Evolutionary conservation across 306 rosid species (phyloP).

Genomic region (Castanea crenata): DNA sequence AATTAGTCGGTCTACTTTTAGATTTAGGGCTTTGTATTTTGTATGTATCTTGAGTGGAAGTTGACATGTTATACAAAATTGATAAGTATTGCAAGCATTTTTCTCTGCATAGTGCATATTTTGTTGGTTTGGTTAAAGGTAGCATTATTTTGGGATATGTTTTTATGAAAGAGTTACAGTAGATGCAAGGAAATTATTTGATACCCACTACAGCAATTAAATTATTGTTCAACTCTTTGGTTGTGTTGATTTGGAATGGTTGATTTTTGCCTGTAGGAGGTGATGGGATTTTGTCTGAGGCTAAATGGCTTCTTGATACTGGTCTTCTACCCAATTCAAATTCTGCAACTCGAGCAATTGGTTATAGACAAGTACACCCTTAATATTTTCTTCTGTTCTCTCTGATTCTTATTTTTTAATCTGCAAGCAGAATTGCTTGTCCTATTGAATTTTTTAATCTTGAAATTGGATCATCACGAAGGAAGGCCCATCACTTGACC

Average conservation of each 20-base stretch:
- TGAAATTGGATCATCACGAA: not conserved
- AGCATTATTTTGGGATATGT: not conserved
- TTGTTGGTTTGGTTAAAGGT: no score
- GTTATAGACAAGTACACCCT: constrained; percentile 80
- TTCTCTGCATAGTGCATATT: no score
- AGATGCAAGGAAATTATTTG: not conserved
- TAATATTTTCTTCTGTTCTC: constrained; percentile 2
- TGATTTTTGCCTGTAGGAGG: constrained; percentile 46
- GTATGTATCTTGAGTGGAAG: no score
- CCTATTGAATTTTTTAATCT: not conserved
- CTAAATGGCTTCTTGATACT: constrained; percentile 77
- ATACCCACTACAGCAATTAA: not conserved
- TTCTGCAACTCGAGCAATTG: constrained; percentile 85
- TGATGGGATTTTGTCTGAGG: constrained; percentile 77
- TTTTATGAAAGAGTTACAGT: not conserved
- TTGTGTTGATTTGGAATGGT: constrained; percentile 12
- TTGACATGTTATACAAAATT: no score
- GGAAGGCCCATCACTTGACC: not conserved
- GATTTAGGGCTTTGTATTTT: no score
- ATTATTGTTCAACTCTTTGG: not conserved
- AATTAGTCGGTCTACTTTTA: no score
- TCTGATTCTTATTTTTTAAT: constrained; percentile 9
- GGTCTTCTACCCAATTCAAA: constrained; percentile 89
- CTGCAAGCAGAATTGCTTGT: not conserved
- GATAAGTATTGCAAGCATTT: no score